Conservation (phyloP, 148 eudicot genomes). For the Silene uniflora region DNA sequence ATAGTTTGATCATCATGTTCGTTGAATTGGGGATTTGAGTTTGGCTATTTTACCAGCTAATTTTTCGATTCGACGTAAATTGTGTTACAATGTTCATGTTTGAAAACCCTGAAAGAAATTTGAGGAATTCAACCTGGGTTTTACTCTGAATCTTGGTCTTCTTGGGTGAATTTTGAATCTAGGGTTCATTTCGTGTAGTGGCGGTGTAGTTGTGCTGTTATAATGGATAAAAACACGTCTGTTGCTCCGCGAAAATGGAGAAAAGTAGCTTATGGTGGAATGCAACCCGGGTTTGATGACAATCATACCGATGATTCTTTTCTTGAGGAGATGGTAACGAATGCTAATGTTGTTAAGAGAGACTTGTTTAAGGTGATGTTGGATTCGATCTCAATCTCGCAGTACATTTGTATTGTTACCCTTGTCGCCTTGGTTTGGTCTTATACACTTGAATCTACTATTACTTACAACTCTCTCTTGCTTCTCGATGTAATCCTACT, state of each 20-base stretch:
- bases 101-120: not conserved
- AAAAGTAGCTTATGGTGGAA: constrained; percentile 95
- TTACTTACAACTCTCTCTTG: constrained; percentile 56
- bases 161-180: not conserved
- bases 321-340: constrained; percentile 89
- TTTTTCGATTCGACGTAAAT: not conserved
- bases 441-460: constrained; percentile 60
- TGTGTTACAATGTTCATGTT: not conserved
- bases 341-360: constrained; percentile 81
- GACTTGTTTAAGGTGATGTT: constrained; percentile 70
- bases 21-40: not conserved
- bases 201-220: not conserved
- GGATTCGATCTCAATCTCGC: constrained; percentile 84
- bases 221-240: constrained; percentile 17
- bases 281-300: constrained; percentile 93
- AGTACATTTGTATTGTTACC: constrained; percentile 80
- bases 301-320: constrained; percentile 89
- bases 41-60: not conserved
- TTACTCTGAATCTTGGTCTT: not conserved
- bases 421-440: constrained; percentile 88
- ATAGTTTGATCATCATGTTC: not conserved
- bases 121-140: not conserved
- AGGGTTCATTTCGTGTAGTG: not conserved
- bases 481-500: constrained; percentile 66
- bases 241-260: constrained; percentile 57